A percentile compares a stretch with the other conserved stretches of the same genome.
These are phyloP conservation scores for Serpula lacrymans DNA, from an alignment of 768 basidiomycete species.

Conservation along the genomic window DNA sequence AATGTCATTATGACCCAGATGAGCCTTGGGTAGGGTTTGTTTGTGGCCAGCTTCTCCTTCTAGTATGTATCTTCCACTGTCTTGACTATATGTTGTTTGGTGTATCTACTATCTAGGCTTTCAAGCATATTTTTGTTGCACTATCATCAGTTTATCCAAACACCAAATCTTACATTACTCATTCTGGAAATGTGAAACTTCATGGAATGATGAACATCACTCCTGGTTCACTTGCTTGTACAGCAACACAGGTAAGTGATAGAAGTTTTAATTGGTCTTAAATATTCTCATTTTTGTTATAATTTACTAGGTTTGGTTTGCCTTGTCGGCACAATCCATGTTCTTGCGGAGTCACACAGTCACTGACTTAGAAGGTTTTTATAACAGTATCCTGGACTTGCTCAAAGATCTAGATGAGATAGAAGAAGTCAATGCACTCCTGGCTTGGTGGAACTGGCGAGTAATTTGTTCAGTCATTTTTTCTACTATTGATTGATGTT, in stretches of 20 bases:
- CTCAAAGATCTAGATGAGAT: conserved; percentile 14
- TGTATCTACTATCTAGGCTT: no score
- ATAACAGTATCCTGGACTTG: conserved; percentile 12
- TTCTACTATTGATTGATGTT: no score
- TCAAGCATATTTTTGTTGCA: conserved; percentile 21
- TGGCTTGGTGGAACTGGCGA: conserved; percentile 13
- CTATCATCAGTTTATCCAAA: conserved; percentile 23
- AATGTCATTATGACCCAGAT: conserved; percentile 11
- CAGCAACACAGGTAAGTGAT: conserved; percentile 8
- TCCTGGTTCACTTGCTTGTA: conserved; percentile 10
- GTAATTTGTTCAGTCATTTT: no score
- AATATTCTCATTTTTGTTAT: neutral
- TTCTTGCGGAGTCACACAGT: conserved; percentile 14
- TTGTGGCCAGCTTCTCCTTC: conserved; percentile 14
- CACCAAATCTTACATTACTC: conserved; percentile 14
- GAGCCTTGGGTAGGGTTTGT: conserved; percentile 23
- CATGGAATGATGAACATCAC: conserved; percentile 11
- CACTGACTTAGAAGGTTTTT: conserved; percentile 16
- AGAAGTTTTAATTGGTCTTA: no score
- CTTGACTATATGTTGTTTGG: neutral
- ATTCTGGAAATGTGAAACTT: conserved; percentile 7
- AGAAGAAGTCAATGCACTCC: conserved; percentile 5
- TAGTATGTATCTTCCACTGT: conserved; percentile 5
- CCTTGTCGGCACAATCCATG: conserved; percentile 9
- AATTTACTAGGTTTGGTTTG: conserved; percentile 12